Evolutionary conservation across 2,329 filamentous ascomycete genomes (phyloP).

Genomic region (Furcasterigmium sp.): DNA sequence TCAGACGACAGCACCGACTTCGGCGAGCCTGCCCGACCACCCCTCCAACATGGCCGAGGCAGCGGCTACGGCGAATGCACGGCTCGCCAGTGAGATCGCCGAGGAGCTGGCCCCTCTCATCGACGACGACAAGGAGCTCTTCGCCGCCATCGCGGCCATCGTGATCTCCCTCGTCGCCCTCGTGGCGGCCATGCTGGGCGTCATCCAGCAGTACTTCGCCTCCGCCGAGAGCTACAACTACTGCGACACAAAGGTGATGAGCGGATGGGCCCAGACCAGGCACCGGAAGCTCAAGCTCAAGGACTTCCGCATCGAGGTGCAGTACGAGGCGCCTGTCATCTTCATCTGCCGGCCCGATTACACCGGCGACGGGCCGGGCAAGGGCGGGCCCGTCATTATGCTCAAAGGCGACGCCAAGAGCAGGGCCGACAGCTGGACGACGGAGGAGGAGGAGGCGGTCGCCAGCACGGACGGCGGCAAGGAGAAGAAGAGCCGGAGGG

Average conservation of each 20-base stretch:
- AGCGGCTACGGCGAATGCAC: no score
- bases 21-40: no score
- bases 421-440: slow-evolving; percentile 25
- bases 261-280: slow-evolving; percentile 36
- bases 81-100: no score
- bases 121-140: slow-evolving; percentile 26
- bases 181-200: slow-evolving; percentile 38
- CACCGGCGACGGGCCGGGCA: slow-evolving; percentile 24
- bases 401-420: slow-evolving; percentile 33
- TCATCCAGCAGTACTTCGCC: slow-evolving; percentile 44
- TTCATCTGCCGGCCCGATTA: slow-evolving; percentile 41
- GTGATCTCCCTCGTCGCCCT: slow-evolving; percentile 42
- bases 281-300: slow-evolving; percentile 31
- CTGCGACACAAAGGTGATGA: slow-evolving; percentile 42
- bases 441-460: slow-evolving; percentile 20
- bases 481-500: slow-evolving; percentile 14
- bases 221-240: slow-evolving; percentile 44
- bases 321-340: slow-evolving; percentile 44
- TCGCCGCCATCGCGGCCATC: slow-evolving; percentile 38
- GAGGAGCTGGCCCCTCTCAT: no score
- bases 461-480: background rate
- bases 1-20: no score
- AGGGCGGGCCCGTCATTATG: slow-evolving; percentile 22
- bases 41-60: no score
- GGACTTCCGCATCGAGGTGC: slow-evolving; percentile 44